Base-by-base conservation (phyloP, 768 basidiomycete genomes). In the Boletus bicolor region DNA sequence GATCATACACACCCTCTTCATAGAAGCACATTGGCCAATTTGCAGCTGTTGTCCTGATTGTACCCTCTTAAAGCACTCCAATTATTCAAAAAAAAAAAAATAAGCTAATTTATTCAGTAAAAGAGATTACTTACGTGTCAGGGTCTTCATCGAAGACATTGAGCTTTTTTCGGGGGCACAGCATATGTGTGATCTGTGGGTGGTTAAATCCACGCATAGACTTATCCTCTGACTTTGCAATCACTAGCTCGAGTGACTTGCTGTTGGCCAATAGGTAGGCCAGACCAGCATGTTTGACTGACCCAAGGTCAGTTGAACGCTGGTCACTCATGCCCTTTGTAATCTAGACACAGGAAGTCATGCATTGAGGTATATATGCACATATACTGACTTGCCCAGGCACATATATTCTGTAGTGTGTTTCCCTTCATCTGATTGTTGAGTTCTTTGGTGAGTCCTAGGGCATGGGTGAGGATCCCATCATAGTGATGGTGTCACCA, bases 1-100 rank as follows among this genome's bases (percentile, higher is more conserved):
- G 45, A 15, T 57, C 45, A 21, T 56, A 52, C 0, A 53, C 35
- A 10, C 9, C 35, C 0, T 53, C 56, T 7, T 5, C 30, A 8
- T 57, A 57, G 28, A 57, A 57, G 19, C 19, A 32, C 0, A 36
- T 53, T 2, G 35, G 56, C 51, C 51, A 57, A 15, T 52, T 57
- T 3, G 9, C 2, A 0, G 56, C 41, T 0, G 9, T 47, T 5
- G 35, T 17, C 7, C 30, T 38, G 7, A 47, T 37, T 0, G 0
- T 4, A 6, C 41, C 28, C 0, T 48, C 41, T 44, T 57, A 34
- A 3, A 57, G 46, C 7, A 26, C 45, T 2, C 0, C 4, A 1
- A 53, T 48, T 8, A 48, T 53, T 0, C 50, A 48, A 37, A 0
- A 30, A 30, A 30, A 30, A 19, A 36, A 4, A 32, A 41, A 17